Evolutionary conservation across 805 yeast species (phyloP).

Genomic region (Nakazawaea laoshanensis): DNA sequence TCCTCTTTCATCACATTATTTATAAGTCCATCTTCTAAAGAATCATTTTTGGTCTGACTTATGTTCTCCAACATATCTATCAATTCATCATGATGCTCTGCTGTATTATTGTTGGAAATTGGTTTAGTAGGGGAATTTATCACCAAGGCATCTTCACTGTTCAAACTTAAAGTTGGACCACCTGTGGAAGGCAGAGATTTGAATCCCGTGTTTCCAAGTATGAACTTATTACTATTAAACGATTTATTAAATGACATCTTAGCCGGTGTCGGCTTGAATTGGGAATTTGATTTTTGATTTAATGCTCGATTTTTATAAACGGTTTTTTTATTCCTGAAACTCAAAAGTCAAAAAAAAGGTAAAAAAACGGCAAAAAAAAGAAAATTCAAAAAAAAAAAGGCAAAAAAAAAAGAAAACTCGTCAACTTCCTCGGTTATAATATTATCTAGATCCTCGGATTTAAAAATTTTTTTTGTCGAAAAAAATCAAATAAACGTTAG

Average conservation of each 20-base stretch:
- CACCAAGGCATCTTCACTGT: conserved; percentile 6
- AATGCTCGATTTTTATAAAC: too few species aligned
- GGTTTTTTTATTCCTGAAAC: too few species aligned
- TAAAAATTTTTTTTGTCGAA: too few species aligned
- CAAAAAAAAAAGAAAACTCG: too few species aligned
- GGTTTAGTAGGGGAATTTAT: conserved; percentile 1
- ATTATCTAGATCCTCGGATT: too few species aligned
- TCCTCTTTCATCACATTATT: conserved; percentile 1
- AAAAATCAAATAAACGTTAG: too few species aligned
- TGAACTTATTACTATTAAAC: conserved; percentile 9
- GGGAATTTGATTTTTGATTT: too few species aligned
- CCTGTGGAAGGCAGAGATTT: conserved; percentile 8
- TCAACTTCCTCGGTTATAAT: too few species aligned
- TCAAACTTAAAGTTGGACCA: conserved; percentile 8
- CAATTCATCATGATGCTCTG: conserved; percentile 2
- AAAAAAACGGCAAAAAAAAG: too few species aligned
- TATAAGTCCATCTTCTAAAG: conserved; percentile 1
- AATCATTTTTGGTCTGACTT: background rate
- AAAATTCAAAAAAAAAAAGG: too few species aligned
- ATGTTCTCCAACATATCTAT: conserved; percentile 6
- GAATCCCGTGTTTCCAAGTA: conserved; percentile 4
- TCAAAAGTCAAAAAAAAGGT: too few species aligned
- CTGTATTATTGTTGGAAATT: background rate
- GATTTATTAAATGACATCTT: conserved; percentile 8
- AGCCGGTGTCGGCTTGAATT: background rate